Evolutionary conservation across 371 early-diverging fungal genomes (phyloP).

Genomic region (Basidiobolus heterosporus): DNA sequence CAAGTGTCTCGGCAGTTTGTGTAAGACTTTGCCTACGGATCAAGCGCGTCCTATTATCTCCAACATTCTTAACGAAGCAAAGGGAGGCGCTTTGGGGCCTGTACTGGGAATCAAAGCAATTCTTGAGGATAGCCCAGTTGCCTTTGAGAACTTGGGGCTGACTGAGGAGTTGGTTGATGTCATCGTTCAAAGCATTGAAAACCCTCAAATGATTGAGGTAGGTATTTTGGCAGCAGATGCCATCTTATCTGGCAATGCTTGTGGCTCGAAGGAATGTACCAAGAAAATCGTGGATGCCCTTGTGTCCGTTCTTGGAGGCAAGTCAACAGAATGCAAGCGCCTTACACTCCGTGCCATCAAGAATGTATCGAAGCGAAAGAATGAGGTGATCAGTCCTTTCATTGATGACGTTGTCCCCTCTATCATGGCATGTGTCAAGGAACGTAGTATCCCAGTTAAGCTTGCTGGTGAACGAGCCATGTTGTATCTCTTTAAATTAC

Average conservation of each 20-base stretch:
- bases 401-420: conserved; percentile 35
- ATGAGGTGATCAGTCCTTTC: background rate
- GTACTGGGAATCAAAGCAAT: conserved; percentile 26
- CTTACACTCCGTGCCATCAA: background rate
- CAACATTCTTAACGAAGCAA: conserved; percentile 21
- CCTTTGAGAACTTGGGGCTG: conserved; percentile 18
- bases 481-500: conserved; percentile 40
- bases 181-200: conserved; percentile 4
- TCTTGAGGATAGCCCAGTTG: conserved; percentile 22
- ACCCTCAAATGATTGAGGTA: conserved; percentile 5
- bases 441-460: conserved; percentile 63
- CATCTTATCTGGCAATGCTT: too few species aligned
- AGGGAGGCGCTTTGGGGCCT: conserved; percentile 10
- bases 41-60: conserved; percentile 15
- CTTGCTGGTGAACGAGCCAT: conserved; percentile 65
- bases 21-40: conserved; percentile 21
- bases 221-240: too few species aligned
- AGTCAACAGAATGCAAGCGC: conserved; percentile 20
- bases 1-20: conserved; percentile 30
- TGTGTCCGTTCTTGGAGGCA: conserved; percentile 9
- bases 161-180: conserved; percentile 10
- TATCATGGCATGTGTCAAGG: conserved; percentile 51
- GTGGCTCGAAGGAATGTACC: conserved; percentile 4
- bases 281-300: conserved; percentile 10
- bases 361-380: background rate